Evolutionary conservation across 495 filamentous ascomycete species (phyloP), one percentile per base, ranked within the genome.

Genomic region (Tirmania nivea): DNA sequence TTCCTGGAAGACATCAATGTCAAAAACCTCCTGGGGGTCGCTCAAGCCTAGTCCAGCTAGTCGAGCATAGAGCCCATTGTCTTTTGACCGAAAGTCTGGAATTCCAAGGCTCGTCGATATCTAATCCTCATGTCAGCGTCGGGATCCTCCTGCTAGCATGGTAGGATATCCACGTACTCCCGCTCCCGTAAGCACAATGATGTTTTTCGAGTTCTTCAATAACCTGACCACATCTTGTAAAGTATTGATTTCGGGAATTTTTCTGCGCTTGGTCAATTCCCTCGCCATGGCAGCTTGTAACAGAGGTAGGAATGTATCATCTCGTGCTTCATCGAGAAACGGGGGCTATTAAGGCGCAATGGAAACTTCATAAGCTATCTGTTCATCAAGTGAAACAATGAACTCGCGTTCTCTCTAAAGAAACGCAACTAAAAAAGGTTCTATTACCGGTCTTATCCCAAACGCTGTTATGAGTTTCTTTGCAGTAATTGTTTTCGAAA

Each of bases 1-100:
- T 54, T 89, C 77, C 49, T 76, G 76, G 65, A 97, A 97, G 42
- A 86, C 67, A 20, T 77, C 67, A 54, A 96, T 89, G 64, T 94
- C 86, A 60, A 97, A 96, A 10, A 94, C 88, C 57, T 95, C 86
- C 62, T 95, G 86, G 0, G 89, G 89, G 58, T 94, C 88, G 55
- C 69, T 78, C 48, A 90, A 75, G 10, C 81, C 81, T 51, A 80
- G 66, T 1, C 70, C 70, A 57, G 74, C 78, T 10, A 96, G 72
- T 60, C 87, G 81, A 25, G 87, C 82, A 67, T 96, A 97, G 52
- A 93, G 74, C 14, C 86, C 86, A 0, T 76, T 87, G 57, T 83
- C 83, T 61, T 85, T 84, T 2, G 83, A 87, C 51, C 86, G 75
- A 59, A 92, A 93, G 61, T 93, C 86, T 50, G 86, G 86, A 52